These are phyloP conservation scores for Pythium myriotylum DNA, from an alignment of 352 stramenopile genomes.

Conservation along the genomic window DNA sequence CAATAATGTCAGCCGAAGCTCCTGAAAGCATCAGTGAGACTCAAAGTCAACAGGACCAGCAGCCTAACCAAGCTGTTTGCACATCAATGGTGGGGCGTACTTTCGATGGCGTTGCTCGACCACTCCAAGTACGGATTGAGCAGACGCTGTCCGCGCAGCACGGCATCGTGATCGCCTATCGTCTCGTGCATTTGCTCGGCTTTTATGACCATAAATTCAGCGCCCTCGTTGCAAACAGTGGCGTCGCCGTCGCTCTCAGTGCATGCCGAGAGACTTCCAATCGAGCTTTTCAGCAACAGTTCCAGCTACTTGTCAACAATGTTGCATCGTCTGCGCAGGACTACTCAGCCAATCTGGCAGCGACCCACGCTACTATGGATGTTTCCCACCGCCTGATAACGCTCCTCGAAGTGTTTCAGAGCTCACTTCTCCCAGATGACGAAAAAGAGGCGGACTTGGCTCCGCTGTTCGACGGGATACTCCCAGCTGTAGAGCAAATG, in stretches of 20 bases:
- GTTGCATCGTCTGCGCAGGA: conserved; percentile 54
- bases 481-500: conserved; percentile 55
- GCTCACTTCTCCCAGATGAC: conserved; percentile 51
- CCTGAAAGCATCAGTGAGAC: neutral
- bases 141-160: conserved; percentile 60
- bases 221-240: conserved; percentile 38
- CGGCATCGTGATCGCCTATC: conserved; percentile 62
- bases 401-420: conserved; percentile 64
- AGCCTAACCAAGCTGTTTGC: conserved; percentile 6
- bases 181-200: conserved; percentile 63
- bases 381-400: conserved; percentile 55
- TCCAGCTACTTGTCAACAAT: conserved; percentile 47
- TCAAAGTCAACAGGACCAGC: too few species aligned
- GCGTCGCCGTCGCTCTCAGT: conserved; percentile 37
- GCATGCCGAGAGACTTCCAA: conserved; percentile 49
- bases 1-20: neutral
- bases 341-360: conserved; percentile 59
- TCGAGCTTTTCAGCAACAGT: conserved; percentile 55
- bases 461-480: conserved; percentile 50
- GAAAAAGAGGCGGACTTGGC: conserved; percentile 56
- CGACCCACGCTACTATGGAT: conserved; percentile 60
- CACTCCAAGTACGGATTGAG: conserved; percentile 66
- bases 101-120: conserved; percentile 62
- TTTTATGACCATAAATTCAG: conserved; percentile 73
- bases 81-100: conserved; percentile 59